Conservation (phyloP, 2,329 filamentous ascomycete genomes). For the Xylaria polymorpha region DNA sequence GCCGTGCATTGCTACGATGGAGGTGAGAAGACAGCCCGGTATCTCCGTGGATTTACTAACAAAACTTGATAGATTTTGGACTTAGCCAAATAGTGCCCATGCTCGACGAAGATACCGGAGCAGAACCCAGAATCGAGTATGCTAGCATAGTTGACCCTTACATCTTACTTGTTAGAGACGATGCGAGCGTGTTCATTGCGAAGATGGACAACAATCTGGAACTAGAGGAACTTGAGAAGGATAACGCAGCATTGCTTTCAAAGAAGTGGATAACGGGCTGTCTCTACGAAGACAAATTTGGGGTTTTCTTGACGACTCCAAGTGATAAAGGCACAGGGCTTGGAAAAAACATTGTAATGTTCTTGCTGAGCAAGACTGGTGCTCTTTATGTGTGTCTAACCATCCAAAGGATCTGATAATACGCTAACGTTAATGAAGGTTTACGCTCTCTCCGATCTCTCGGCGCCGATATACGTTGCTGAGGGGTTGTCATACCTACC, state of each 20-base stretch:
- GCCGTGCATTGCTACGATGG: conserved; percentile 93
- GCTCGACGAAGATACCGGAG: conserved; percentile 88
- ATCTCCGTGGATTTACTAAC: conserved; percentile 22
- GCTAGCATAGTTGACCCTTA: conserved; percentile 90
- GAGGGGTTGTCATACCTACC: conserved; percentile 84
- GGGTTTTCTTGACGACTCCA: conserved; percentile 62
- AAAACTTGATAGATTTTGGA: conserved; percentile 73
- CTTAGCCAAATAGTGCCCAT: conserved; percentile 93
- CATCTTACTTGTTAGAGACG: conserved; percentile 83
- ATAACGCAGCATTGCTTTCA: conserved; percentile 65
- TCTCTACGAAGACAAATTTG: conserved; percentile 76
- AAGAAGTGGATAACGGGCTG: conserved; percentile 86
- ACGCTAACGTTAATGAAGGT: conserved; percentile 62
- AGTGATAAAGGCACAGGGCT: conserved; percentile 55
- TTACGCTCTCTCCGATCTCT: conserved; percentile 79
- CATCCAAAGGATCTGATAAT: background rate
- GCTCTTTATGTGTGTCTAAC: conserved; percentile 74
- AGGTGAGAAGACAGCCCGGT: conserved; percentile 65
- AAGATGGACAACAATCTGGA: conserved; percentile 85
- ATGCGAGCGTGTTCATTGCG: conserved; percentile 82
- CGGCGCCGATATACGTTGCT: conserved; percentile 76
- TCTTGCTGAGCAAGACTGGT: conserved; percentile 80
- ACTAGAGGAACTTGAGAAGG: conserved; percentile 80
- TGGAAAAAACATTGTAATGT: conserved; percentile 72
- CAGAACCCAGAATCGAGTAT: conserved; percentile 80